Evolutionary conservation across 495 filamentous ascomycete genomes (phyloP), one percentile per base, ranked within the genome.

Genomic region (Alectoria sarmentosa): DNA sequence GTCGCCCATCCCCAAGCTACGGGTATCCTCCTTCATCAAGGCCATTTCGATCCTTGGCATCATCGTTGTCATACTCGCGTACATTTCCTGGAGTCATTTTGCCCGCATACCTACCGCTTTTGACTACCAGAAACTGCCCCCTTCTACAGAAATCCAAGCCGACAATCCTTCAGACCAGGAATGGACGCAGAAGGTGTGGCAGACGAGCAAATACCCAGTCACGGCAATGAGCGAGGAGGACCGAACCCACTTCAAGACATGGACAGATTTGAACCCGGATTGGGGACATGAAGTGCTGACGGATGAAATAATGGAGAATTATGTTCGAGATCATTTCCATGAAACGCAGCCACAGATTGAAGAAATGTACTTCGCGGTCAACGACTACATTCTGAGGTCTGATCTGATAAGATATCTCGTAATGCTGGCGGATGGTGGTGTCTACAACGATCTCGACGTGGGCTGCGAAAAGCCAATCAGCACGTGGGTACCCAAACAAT

Each of bases 341-440:
- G 70, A 23, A 58, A 70, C 52, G 36, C 66, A 75, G 58, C 73
- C 77, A 19, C 71, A 78, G 34, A 76, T 82, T 32, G 66, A 79
- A 60, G 69, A 79, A 26, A 69, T 76, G 19, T 82, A 75, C 65
- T 60, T 74, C n/a, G 63, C 65, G 13, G 67, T 83, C 38, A 68
- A 72, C 30, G 77, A 81, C 42, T 74, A 77, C 0, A 80, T 81
- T 62, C 67, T 82, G 39, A 82, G 81, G 62, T 81, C 82, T 11
- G 84, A 86, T 68, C 74, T 86, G 21, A 75, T 86, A 38, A 82
- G 83, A 14, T 85, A 86, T 65, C 72, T 86, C 64, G 70, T 85
- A 41, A 73, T 87, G 65, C 80, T 82, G 39, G 77, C 78, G 58
- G 79, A 87, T 67, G 84, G 83, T 30, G 83, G 83, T 1, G 54